Percentiles rank a stretch among this genome's conserved stretches.
Conservation (phyloP, 768 basidiomycete genomes). For the Tubosaeta sp. region DNA sequence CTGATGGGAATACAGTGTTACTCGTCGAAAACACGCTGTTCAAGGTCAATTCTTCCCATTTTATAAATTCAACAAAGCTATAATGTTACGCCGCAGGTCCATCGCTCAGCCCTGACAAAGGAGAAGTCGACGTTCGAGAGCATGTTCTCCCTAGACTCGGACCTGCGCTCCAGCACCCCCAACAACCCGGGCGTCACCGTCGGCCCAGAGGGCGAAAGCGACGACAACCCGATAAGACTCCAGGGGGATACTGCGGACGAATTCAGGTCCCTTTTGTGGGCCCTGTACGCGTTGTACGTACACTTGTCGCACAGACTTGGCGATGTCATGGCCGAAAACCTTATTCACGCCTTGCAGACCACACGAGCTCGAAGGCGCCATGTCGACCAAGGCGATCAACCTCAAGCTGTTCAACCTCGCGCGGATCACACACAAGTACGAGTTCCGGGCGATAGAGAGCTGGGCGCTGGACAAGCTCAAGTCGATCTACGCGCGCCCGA, state of each 20-base stretch:
- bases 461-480: slow-evolving; percentile 44
- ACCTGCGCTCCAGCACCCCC: slow-evolving; percentile 25
- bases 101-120: slow-evolving; percentile 39
- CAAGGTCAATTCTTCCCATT: slow-evolving; percentile 36
- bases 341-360: slow-evolving; percentile 29
- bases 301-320: neutral
- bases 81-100: slow-evolving; percentile 29
- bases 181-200: slow-evolving; percentile 25
- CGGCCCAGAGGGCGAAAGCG: slow-evolving; percentile 43
- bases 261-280: slow-evolving; percentile 52
- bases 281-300: slow-evolving; percentile 48
- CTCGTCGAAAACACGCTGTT: slow-evolving; percentile 44
- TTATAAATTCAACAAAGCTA: slow-evolving; percentile 15
- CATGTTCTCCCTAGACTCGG: slow-evolving; percentile 43
- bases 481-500: slow-evolving; percentile 31
- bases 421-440: slow-evolving; percentile 46
- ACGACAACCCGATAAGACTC: slow-evolving; percentile 47
- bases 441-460: slow-evolving; percentile 40
- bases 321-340: slow-evolving; percentile 1
- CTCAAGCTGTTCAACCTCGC: slow-evolving; percentile 45
- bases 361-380: slow-evolving; percentile 42
- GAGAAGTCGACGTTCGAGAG: slow-evolving; percentile 44
- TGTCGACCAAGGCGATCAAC: slow-evolving; percentile 39
- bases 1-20: slow-evolving; percentile 39
- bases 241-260: slow-evolving; percentile 45